Percentiles rank a stretch among this genome's conserved stretches.
Evolutionary conservation across 257 asterid genomes (phyloP).

Genomic region (Rhazya stricta): DNA sequence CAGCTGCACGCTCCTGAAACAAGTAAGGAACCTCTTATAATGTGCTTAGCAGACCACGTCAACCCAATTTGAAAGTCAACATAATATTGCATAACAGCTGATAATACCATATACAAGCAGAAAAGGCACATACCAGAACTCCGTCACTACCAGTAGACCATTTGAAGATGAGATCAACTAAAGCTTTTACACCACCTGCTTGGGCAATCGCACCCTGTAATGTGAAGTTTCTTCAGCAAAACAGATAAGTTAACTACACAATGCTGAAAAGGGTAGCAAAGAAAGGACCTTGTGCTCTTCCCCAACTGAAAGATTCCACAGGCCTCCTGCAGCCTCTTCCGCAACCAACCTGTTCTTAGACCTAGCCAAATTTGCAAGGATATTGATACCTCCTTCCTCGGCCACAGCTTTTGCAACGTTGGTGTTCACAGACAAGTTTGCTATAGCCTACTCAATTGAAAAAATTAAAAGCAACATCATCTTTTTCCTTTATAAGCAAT

Average conservation of each 20-base stretch:
- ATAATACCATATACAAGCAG: conserved; percentile 8
- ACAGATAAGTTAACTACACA: neutral
- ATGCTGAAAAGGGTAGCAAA: neutral
- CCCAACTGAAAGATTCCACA: conserved; percentile 87
- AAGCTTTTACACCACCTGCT: conserved; percentile 82
- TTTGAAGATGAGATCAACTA: conserved; percentile 72
- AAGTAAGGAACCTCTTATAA: conserved; percentile 5
- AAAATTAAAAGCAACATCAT: conserved; percentile 2
- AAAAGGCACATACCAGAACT: conserved; percentile 55
- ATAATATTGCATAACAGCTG: conserved; percentile 4
- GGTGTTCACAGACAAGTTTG: conserved; percentile 68
- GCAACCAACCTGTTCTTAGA: conserved; percentile 74
- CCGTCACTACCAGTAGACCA: conserved; percentile 79
- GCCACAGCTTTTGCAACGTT: conserved; percentile 89
- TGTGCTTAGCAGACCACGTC: neutral
- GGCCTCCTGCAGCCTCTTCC: conserved; percentile 89
- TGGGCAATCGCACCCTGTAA: conserved; percentile 72
- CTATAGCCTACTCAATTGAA: conserved; percentile 59
- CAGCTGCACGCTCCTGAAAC: conserved; percentile 93
- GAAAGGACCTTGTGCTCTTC: conserved; percentile 74
- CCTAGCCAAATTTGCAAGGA: conserved; percentile 62
- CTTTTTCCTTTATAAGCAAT: conserved; percentile 1
- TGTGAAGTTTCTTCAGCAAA: conserved; percentile 14
- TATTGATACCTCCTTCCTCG: conserved; percentile 74
- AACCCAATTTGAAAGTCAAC: conserved; percentile 3